A percentile compares a stretch with the other conserved stretches of the same genome.
Evolutionary conservation across 2,329 filamentous ascomycete genomes (phyloP).

Genomic region (Phaeosphaeriaceae sp.): DNA sequence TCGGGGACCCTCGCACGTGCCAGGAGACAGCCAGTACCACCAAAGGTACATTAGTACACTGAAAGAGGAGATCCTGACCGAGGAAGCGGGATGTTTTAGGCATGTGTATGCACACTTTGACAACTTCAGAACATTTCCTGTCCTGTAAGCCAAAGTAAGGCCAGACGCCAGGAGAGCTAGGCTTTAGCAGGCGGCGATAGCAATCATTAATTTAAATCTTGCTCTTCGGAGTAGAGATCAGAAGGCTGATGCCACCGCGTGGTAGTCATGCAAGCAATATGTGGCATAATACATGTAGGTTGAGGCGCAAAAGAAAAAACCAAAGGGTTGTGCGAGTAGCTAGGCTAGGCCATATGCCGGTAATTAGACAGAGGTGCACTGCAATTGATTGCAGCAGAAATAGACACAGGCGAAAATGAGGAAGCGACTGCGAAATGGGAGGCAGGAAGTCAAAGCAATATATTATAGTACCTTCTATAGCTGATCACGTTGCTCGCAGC

Average conservation of each 20-base stretch:
- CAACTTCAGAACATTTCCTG: too few relatives aligned
- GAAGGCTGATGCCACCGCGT: background rate
- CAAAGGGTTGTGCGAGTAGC: constrained; percentile 3
- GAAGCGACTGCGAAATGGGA: constrained; percentile 5
- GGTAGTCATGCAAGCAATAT: background rate
- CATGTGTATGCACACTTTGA: too few relatives aligned
- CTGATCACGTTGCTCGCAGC: constrained; percentile 26
- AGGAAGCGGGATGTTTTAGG: too few relatives aligned
- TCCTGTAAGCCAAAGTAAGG: too few relatives aligned
- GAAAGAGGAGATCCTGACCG: too few relatives aligned
- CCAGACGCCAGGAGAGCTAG: too few relatives aligned
- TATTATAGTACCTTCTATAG: constrained; percentile 41
- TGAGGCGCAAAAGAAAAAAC: background rate
- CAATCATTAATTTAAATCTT: too few relatives aligned
- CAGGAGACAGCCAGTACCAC: background rate
- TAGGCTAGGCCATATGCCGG: constrained; percentile 29
- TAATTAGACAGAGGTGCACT: constrained; percentile 34
- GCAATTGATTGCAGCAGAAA: constrained; percentile 31
- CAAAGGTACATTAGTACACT: too few relatives aligned
- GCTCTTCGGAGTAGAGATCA: too few relatives aligned
- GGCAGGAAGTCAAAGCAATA: constrained; percentile 26
- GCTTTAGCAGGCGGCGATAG: too few relatives aligned
- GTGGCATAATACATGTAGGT: constrained; percentile 2
- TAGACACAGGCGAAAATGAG: constrained; percentile 10
- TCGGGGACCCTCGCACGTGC: constrained; percentile 22